Base-by-base conservation (phyloP, 148 eudicot species). In the Rhododendron mucronatum region DNA sequence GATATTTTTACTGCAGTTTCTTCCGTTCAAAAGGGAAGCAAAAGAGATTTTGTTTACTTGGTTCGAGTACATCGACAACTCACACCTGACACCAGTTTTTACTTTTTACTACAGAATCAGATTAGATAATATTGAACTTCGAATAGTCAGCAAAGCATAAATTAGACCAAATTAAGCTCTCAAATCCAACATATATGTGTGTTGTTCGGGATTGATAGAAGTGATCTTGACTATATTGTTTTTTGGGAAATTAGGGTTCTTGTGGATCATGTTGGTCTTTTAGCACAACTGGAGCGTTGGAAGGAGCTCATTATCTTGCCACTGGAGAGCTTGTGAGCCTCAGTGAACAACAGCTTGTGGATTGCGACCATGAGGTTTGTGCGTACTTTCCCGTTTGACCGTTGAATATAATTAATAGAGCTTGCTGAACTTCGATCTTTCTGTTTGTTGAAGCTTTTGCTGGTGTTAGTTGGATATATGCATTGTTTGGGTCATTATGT, bases 191-290 rank as follows among this genome's bases (percentile, higher is more conserved):
- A 28, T 73, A 3, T 73, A 30, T 5, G 45, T 35, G 45, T 35
- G 18, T 3, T 30, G 15, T 18, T 37, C 26, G 39, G 65, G 13
- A 30, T n/a, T 3, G 51, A 33, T 63, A 47, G 3, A 47, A 53
- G 37, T 61, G 5, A 37, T 33, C 18, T 37, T 74, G 77, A 55
- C 71, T 69, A 51, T 78, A 57, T 4, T 41, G 7, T 78, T 65
- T 28, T 74, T 55, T 79, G 83, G 18, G 53, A 80, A 63, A 80
- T 13, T 88, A 96, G 98, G 98, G 98, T 20, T 87, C 93, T 35
- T 96, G 98, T 88, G 98, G 98, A 61, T 96, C 98, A 3, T 96
- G 98, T 89, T 96, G 98, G 98, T 89, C 96, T 55, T 96, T 96
- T 73, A 94, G 97, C 81, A 85, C 98, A 3, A 93, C 93, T 7